phyloP scores from a whole-genome alignment of 257 asterid genomes.

The Orobanche coerulescens region DNA sequence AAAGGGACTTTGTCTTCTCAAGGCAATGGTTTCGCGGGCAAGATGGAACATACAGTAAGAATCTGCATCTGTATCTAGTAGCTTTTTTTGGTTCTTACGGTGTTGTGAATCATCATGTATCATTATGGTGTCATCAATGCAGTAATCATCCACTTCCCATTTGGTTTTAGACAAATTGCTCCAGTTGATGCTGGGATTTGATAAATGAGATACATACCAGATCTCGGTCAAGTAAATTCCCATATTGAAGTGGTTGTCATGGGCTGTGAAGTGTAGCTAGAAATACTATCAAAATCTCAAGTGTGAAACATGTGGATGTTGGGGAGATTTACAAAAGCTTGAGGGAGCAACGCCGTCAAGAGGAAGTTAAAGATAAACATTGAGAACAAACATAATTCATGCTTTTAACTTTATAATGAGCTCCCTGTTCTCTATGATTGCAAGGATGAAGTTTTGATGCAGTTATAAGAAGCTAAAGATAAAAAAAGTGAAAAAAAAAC shows the following conservation, averaged over 20 bases:
- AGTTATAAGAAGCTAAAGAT: not conserved
- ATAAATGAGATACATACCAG: not conserved
- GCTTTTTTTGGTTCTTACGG: slow-evolving; percentile 6
- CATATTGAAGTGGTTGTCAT: slow-evolving; percentile 6
- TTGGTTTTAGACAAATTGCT: not conserved
- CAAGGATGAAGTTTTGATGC: not conserved
- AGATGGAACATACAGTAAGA: slow-evolving; percentile 95
- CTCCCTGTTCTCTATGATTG: not conserved
- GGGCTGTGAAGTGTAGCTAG: slow-evolving; percentile 13
- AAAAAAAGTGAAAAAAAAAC: not conserved
- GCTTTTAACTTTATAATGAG: not conserved
- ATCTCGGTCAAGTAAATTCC: slow-evolving; percentile 9
- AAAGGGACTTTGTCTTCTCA: slow-evolving; percentile 88
- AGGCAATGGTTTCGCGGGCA: slow-evolving; percentile 98
- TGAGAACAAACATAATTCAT: not conserved
- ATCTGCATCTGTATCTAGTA: slow-evolving; percentile 12
- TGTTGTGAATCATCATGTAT: slow-evolving; percentile 17
- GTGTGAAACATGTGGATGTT: not conserved
- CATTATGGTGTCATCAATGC: not conserved
- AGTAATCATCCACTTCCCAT: not conserved
- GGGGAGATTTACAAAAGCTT: not conserved
- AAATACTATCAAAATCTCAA: slow-evolving; percentile 3
- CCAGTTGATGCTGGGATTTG: slow-evolving; percentile 9
- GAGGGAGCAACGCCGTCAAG: not conserved
- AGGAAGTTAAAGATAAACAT: not conserved